Conservation (phyloP, 495 filamentous ascomycete species). For the Aspergillus ostianus region DNA sequence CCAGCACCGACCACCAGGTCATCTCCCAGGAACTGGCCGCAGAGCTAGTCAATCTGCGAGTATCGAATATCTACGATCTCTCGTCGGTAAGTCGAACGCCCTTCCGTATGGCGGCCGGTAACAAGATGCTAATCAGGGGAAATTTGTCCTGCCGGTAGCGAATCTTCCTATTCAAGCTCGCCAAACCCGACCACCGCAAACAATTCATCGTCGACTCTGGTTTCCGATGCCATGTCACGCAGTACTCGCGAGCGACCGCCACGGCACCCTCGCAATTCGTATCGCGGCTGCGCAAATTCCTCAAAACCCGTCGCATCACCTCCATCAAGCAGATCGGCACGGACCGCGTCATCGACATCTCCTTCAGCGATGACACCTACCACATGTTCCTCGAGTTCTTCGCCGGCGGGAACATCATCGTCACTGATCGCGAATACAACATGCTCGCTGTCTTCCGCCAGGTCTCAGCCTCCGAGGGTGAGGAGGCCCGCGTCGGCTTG, state of each 20-base stretch:
- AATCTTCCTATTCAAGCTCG: conserved; percentile 90
- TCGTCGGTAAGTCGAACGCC: conserved; percentile 57
- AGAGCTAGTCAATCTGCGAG: conserved; percentile 70
- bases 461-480: conserved; percentile 70
- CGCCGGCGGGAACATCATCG: conserved; percentile 89
- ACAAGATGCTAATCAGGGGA: not conserved
- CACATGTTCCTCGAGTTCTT: conserved; percentile 93
- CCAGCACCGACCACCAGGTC: conserved; percentile 53
- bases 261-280: conserved; percentile 82
- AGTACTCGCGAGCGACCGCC: conserved; percentile 81
- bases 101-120: no score
- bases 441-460: conserved; percentile 78
- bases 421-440: conserved; percentile 77
- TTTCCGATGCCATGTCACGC: conserved; percentile 92
- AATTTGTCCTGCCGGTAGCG: conserved; percentile 42
- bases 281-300: conserved; percentile 74
- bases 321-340: conserved; percentile 82
- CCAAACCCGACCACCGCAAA: conserved; percentile 80
- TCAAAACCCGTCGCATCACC: conserved; percentile 84
- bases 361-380: conserved; percentile 88
- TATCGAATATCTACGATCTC: conserved; percentile 94
- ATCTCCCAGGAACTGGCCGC: conserved; percentile 87
- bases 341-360: conserved; percentile 87
- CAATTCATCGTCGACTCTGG: conserved; percentile 92
- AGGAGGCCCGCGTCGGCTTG: conserved; percentile 69